phyloP scores from a whole-genome alignment of 2,329 filamentous ascomycete species.

The Dactylellina cionopaga region DNA sequence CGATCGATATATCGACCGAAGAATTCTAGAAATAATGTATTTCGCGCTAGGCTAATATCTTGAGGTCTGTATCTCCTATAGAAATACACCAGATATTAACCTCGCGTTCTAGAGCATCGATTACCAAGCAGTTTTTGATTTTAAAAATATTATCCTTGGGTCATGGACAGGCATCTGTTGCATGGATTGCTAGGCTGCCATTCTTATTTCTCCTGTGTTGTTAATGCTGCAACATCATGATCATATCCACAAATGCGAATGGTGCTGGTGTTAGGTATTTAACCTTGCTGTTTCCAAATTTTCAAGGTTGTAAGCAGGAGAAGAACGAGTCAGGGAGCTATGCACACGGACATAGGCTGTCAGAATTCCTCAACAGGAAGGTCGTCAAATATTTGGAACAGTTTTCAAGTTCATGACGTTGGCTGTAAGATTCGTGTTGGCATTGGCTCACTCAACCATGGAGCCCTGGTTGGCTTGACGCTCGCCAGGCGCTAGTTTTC shows the following conservation, averaged over 20 bases:
- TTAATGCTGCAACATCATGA: constrained; percentile 23
- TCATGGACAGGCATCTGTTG: neutral
- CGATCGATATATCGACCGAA: no score
- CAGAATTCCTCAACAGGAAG: constrained; percentile 27
- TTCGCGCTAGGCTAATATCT: no score
- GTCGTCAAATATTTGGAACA: constrained; percentile 11
- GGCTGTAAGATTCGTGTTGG: neutral
- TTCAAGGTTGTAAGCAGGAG: neutral
- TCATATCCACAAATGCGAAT: constrained; percentile 2
- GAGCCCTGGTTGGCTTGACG: constrained; percentile 6
- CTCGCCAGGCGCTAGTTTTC: constrained; percentile 23
- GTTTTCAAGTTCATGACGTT: constrained; percentile 18
- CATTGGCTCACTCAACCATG: neutral
- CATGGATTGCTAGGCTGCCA: constrained; percentile 8
- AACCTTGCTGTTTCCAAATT: constrained; percentile 1
- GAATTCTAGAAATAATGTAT: no score
- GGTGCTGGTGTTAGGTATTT: neutral
- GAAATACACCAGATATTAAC: no score
- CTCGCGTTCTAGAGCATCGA: neutral
- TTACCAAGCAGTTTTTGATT: neutral
- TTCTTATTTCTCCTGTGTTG: constrained; percentile 27
- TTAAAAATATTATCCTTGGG: neutral
- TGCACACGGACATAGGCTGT: constrained; percentile 5
- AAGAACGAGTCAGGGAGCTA: constrained; percentile 11
- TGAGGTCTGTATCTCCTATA: no score